A percentile compares a stretch with the other conserved stretches of the same genome.
phyloP scores from a whole-genome alignment of 2,329 filamentous ascomycete species.

The Exophiala lecanii-corni region DNA sequence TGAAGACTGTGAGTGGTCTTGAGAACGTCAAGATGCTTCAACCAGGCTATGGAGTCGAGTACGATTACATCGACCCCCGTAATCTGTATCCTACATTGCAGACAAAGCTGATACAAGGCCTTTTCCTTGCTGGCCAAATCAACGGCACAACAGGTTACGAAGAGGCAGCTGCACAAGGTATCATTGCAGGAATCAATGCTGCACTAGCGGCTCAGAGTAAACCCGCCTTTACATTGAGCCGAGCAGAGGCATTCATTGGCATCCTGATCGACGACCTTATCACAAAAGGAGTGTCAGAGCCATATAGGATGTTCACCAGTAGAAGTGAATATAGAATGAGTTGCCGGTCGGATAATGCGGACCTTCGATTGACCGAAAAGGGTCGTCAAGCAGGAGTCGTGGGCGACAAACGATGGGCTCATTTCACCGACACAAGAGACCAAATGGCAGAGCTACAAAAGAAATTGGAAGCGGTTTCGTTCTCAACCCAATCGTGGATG shows the following conservation, averaged over 20 bases:
- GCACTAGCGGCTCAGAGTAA: slow-evolving; percentile 70
- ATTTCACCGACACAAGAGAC: slow-evolving; percentile 60
- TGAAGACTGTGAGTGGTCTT: slow-evolving; percentile 83
- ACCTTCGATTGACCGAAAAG: slow-evolving; percentile 74
- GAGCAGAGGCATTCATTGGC: slow-evolving; percentile 91
- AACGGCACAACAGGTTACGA: slow-evolving; percentile 98
- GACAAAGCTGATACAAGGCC: slow-evolving; percentile 81
- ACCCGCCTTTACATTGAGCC: slow-evolving; percentile 62
- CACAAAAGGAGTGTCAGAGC: slow-evolving; percentile 93
- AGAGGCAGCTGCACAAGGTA: slow-evolving; percentile 89
- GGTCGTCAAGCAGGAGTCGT: slow-evolving; percentile 75
- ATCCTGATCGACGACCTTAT: slow-evolving; percentile 98
- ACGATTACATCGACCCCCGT: slow-evolving; percentile 95
- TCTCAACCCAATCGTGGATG: slow-evolving; percentile 63
- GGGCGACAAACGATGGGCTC: slow-evolving; percentile 69
- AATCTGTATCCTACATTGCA: slow-evolving; percentile 84
- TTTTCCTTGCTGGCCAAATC: slow-evolving; percentile 93
- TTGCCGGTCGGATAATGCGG: slow-evolving; percentile 88
- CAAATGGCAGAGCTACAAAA: slow-evolving; percentile 64
- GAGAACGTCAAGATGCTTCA: slow-evolving; percentile 90
- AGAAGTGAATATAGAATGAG: slow-evolving; percentile 94
- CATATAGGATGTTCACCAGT: slow-evolving; percentile 97
- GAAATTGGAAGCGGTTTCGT: slow-evolving; percentile 54
- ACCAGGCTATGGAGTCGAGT: slow-evolving; percentile 94
- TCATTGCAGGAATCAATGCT: slow-evolving; percentile 90